Evolutionary conservation across 805 yeast species (phyloP).

Genomic region (Saccharomyces jurei): DNA sequence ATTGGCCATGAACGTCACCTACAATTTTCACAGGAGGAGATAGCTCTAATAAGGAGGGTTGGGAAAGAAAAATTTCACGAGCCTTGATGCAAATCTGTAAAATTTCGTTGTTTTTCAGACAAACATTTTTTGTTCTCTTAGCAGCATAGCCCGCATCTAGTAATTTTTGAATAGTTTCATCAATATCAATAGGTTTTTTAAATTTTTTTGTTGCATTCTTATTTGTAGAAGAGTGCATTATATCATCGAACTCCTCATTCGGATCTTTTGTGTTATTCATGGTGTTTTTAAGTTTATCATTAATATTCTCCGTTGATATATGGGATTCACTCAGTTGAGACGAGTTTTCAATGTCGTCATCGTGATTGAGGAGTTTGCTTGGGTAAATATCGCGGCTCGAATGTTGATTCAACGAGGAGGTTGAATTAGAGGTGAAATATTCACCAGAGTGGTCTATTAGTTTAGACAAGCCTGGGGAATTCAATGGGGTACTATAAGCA

Average conservation of each 20-base stretch:
- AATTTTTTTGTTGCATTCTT: conserved; percentile 12
- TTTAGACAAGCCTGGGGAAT: conserved; percentile 23
- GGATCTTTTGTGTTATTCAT: conserved; percentile 8
- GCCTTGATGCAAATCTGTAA: conserved; percentile 80
- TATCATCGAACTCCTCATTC: not conserved
- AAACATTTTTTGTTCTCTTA: conserved; percentile 80
- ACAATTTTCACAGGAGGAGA: conserved; percentile 76
- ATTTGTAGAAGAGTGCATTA: not conserved
- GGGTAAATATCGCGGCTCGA: not conserved
- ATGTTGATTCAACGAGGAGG: not conserved
- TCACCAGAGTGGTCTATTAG: not conserved
- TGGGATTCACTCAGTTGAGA: not conserved
- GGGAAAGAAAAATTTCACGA: conserved; percentile 79
- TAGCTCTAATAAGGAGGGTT: conserved; percentile 82
- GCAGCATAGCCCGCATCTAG: conserved; percentile 96
- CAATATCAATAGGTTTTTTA: conserved; percentile 47
- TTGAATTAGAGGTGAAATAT: not conserved
- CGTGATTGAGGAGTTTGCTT: not conserved
- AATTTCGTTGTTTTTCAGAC: conserved; percentile 85
- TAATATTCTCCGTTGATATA: not conserved
- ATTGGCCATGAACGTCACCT: conserved; percentile 96
- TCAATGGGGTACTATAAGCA: conserved; percentile 28
- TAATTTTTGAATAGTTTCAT: conserved; percentile 81
- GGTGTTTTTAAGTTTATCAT: conserved; percentile 19
- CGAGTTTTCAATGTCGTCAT: not conserved